Evolutionary conservation across 805 yeast genomes (phyloP), one percentile per base, ranked within the genome.

Genomic region (Metschnikowia amazonensis): DNA sequence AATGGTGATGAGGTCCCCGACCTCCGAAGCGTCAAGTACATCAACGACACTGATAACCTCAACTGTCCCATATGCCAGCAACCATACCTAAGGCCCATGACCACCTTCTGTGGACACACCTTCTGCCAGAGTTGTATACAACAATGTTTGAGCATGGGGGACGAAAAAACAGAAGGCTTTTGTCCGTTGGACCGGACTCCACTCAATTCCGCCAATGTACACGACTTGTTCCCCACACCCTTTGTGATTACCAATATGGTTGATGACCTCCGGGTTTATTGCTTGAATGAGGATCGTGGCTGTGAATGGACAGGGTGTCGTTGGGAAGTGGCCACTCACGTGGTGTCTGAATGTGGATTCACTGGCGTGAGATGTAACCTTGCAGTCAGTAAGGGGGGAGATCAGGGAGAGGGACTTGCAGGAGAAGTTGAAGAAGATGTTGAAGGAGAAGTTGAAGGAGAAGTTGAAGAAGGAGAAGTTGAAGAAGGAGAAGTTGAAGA

Each of bases 81-180:
- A 32, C 85, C 86, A 4, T 77, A 83, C 50, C 69, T 80, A 6
- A 70, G 70, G 29, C 89, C 89, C 1, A 66, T 74, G 50, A 76
- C 82, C 5, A 84, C 89, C 1, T 60, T 70, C 1, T 83, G 89
- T 63, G 85, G 86, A 1, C 89, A 83, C 57, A 80, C 85, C 0
- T 83, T 82, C 53, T 83, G 89, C 60, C 67, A 69, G 45, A 67
- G 63, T 9, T 82, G 89, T 55, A 65, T 82, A 4, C 53, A 43
- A 10, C 72, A 68, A 5, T 80, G 74, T 48, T 74, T 72, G 41
- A 70, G 16, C 1, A 2, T 24, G 36, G 43, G 43, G 2, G 31
- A 16, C 16, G 30, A 25, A 13, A 5, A 6, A 8, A 16, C 20
- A 11, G 32, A 38, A 14, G 52, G 52, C 3, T 36, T 36, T 38